These are phyloP conservation scores for Pisolithus marmoratus DNA, from an alignment of 768 basidiomycete species.

Conservation along the genomic window DNA sequence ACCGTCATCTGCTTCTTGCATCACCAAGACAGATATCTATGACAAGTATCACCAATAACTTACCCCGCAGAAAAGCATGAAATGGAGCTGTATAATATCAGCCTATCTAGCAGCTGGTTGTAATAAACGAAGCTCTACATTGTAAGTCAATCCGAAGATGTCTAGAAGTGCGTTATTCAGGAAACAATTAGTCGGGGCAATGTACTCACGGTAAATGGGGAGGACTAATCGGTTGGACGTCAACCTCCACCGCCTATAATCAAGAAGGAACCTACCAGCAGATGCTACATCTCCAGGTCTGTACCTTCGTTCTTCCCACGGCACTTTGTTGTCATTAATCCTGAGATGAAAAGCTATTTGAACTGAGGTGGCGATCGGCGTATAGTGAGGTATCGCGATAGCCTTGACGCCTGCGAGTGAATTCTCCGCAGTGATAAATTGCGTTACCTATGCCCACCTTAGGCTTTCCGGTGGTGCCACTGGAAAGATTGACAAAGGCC, in stretches of 20 bases:
- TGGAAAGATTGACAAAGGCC: conserved; percentile 69
- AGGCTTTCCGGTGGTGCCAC: conserved; percentile 63
- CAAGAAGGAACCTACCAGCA: conserved; percentile 40
- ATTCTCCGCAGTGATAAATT: not conserved
- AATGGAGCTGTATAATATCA: conserved; percentile 39
- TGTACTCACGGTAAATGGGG: conserved; percentile 53
- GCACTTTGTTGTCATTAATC: conserved; percentile 33
- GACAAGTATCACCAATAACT: conserved; percentile 6
- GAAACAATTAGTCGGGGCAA: conserved; percentile 3
- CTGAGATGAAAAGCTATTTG: conserved; percentile 51
- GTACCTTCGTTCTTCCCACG: conserved; percentile 36
- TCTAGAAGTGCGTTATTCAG: conserved; percentile 32
- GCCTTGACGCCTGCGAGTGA: conserved; percentile 35
- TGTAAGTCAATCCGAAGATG: conserved; percentile 55
- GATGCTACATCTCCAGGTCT: conserved; percentile 51
- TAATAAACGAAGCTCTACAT: conserved; percentile 30
- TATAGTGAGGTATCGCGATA: conserved; percentile 60
- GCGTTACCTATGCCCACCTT: conserved; percentile 10
- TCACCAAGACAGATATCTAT: not conserved
- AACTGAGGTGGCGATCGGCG: conserved; percentile 58
- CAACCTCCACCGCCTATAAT: not conserved
- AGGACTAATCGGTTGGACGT: conserved; percentile 34
- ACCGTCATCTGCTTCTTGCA: conserved; percentile 39
- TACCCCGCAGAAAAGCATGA: conserved; percentile 48
- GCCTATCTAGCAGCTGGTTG: not conserved